A percentile compares a stretch with the other conserved stretches of the same genome.
Conservation (phyloP, 208 protist genomes). For the Strigomonas culicis region DNA sequence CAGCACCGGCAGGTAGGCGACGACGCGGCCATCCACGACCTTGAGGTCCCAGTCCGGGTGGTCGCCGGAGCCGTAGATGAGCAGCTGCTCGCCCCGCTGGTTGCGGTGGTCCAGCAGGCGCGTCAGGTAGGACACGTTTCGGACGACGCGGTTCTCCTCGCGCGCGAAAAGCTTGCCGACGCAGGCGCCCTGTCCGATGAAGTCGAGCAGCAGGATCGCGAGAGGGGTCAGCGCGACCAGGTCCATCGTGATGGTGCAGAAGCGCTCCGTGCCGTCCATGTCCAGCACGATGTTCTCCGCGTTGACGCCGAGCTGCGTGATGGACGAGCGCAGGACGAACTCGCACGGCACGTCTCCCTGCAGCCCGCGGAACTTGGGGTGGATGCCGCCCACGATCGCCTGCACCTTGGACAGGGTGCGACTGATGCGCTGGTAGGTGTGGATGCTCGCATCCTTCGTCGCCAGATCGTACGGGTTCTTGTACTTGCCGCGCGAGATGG, state of each 20-base stretch:
- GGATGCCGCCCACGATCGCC: slow-evolving; percentile 40
- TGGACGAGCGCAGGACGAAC: slow-evolving; percentile 85
- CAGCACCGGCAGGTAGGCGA: slow-evolving; percentile 83
- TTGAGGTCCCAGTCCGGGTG: slow-evolving; percentile 68
- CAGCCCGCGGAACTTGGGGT: slow-evolving; percentile 82
- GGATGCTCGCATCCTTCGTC: slow-evolving; percentile 61
- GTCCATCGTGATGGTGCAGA: slow-evolving; percentile 47
- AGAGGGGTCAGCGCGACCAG: slow-evolving; percentile 76
- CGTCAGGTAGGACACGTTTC: slow-evolving; percentile 67
- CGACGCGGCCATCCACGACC: slow-evolving; percentile 74
- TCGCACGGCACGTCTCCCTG: slow-evolving; percentile 45
- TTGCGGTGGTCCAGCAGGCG: slow-evolving; percentile 70
- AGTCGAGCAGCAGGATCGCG: slow-evolving; percentile 84
- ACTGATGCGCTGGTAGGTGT: slow-evolving; percentile 26
- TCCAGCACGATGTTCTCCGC: slow-evolving; percentile 55
- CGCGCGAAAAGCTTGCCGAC: slow-evolving; percentile 90
- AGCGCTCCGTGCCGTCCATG: slow-evolving; percentile 32
- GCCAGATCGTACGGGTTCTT: slow-evolving; percentile 76
- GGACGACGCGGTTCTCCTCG: slow-evolving; percentile 67
- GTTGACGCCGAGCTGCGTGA: slow-evolving; percentile 90
- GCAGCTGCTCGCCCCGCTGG: slow-evolving; percentile 61
- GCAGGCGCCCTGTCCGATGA: slow-evolving; percentile 60
- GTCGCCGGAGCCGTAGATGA: slow-evolving; percentile 65
- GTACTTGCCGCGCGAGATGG: slow-evolving; percentile 54
- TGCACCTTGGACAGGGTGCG: slow-evolving; percentile 30